Conservation (phyloP, 2,329 filamentous ascomycete genomes). For the Ceratocystis destructans region DNA sequence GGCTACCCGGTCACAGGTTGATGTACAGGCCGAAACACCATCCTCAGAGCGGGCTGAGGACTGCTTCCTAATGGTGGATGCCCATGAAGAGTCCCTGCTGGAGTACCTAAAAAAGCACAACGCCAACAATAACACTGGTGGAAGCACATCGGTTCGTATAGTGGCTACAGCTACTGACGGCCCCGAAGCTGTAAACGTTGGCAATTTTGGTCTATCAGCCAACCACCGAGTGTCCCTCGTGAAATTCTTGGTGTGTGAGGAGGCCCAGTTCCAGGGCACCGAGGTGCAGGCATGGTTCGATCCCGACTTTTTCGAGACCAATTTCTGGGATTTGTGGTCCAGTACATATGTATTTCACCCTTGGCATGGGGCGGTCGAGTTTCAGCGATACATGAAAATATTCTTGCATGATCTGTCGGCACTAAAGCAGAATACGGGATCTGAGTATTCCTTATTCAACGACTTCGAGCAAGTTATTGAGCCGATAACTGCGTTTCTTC, state of each 20-base stretch:
- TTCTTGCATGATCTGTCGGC: constrained; percentile 26
- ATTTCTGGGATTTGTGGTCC: constrained; percentile 29
- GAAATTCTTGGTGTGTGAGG: constrained; percentile 25
- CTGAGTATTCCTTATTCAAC: constrained; percentile 24
- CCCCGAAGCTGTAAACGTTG: constrained; percentile 15
- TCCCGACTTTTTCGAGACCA: constrained; percentile 26
- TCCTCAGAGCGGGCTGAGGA: not conserved
- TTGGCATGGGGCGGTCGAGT: constrained; percentile 28
- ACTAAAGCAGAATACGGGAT: constrained; percentile 25
- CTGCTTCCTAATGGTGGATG: not conserved
- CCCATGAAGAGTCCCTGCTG: constrained; percentile 8
- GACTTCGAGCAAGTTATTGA: constrained; percentile 28
- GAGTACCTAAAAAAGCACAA: constrained; percentile 16
- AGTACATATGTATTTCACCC: constrained; percentile 28
- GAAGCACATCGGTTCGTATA: constrained; percentile 14
- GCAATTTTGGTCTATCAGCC: constrained; percentile 15
- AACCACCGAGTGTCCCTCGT: constrained; percentile 22
- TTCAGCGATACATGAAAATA: constrained; percentile 27
- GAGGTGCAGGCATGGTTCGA: constrained; percentile 21
- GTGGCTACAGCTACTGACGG: not conserved
- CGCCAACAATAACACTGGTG: not conserved
- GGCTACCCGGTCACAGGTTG: not conserved
- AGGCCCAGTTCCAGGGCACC: constrained; percentile 24
- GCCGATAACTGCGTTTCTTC: constrained; percentile 25
- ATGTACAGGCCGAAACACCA: not conserved